phyloP scores from a whole-genome alignment of 1,284 basidiomycete species.

The Anthracocystis setariae region DNA sequence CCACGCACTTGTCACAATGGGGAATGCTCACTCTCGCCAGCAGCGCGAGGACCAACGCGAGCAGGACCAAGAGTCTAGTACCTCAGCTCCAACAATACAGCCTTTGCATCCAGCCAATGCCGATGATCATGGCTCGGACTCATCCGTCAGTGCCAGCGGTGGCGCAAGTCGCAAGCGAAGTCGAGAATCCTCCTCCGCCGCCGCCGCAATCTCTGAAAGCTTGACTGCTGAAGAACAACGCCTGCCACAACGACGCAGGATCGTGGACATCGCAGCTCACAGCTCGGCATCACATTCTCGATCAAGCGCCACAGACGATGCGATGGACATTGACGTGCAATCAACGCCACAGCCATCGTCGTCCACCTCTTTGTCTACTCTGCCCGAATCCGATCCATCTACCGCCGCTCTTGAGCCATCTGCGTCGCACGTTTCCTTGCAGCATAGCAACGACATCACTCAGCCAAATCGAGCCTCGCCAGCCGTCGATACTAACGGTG shows the following conservation, averaged over 20 bases:
- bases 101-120: background rate
- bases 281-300: background rate
- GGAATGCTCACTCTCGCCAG: constrained; percentile 31
- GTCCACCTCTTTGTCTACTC: background rate
- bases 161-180: constrained; percentile 21
- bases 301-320: background rate
- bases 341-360: background rate
- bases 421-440: background rate
- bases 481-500: constrained; percentile 8
- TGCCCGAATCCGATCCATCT: background rate
- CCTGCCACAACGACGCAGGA: constrained; percentile 18
- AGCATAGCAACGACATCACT: constrained; percentile 10
- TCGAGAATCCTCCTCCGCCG: constrained; percentile 7
- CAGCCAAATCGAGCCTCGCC: constrained; percentile 9
- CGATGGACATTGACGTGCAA: constrained; percentile 19
- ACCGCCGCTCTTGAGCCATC: background rate
- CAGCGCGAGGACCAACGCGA: constrained; percentile 13
- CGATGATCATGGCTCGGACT: background rate
- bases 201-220: constrained; percentile 1
- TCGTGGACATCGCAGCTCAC: background rate
- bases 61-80: background rate
- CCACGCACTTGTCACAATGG: constrained; percentile 14
- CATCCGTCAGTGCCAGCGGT: background rate
- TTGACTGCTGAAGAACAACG: background rate
- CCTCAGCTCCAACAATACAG: constrained; percentile 3